Base-by-base conservation (phyloP, 768 basidiomycete species). In the Leccinum obscurum region DNA sequence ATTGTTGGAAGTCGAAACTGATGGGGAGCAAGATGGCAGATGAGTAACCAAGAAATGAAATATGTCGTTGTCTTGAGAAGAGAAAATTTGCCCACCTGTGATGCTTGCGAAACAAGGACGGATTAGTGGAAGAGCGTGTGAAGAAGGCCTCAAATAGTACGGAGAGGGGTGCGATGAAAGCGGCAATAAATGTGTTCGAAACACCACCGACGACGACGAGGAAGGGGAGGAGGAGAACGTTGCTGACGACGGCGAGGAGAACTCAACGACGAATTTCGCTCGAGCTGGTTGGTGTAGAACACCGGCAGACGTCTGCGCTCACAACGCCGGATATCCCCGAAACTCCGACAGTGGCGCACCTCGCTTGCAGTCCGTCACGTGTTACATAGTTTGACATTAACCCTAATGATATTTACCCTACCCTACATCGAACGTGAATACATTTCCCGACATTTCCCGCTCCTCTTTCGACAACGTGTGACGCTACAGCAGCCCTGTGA, bases 1-100 rank as follows among this genome's bases (percentile, higher is more conserved):
- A 92, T 92, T 67, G 59, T 66, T 63, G 46, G 50, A 39, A 59
- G 50, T 56, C 32, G 50, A 56, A 51, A 60, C 66, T 67, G 48
- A 9, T 9, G 34, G 30, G 13, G 54, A 37, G 34, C n/a, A 39
- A 26, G 20, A 54, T 10, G 49, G 26, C 11, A 55, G 20, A 52
- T 62, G 51, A 56, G 59, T 24, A 35, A 54, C n/a, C 34, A 39
- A 20, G 26, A 32, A 41, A 54, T 6, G 50, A 13, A n/a, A 53
- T 55, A 54, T 22, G 61, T 58, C 30, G 64, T 52, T 48, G 62
- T 55, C 58, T 44, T 53, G 35, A 44, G 55, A n/a, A 57, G 56
- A 63, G 68, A 72, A 74, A 72, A 61, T 62, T 66, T 62, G 62
- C 69, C 35, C 52, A 72, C 71, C 72, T 67, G 62, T 41, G 67